Base-by-base conservation (phyloP, 2,329 filamentous ascomycete species). In the Exophiala sideris region DNA sequence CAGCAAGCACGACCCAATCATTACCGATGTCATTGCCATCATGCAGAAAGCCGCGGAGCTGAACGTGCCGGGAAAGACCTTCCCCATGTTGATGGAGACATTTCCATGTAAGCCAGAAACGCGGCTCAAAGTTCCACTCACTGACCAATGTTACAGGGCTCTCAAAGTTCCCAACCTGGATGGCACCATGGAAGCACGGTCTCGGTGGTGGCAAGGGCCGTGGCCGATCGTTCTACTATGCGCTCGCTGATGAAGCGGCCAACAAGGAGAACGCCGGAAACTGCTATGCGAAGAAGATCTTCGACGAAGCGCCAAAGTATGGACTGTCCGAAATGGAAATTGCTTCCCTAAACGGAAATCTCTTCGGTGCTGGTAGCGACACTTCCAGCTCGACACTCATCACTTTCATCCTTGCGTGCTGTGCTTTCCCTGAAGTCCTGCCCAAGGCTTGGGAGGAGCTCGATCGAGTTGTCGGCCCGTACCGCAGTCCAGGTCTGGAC, bases 11-110 rank as follows among this genome's bases (percentile, higher is more conserved):
- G 80, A 84, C 59, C 79, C 80, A 3, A 81, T 83, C 62, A 82
- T 83, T 62, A 83, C 79, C 2, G 80, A 83, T 62, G 81, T 83
- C 10, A 82, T 83, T 60, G 78, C 78, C 2, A 69, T 80, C 39
- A 83, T 83, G 80, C 80, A 83, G 58, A 69, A 77, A 14, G 79
- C 80, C 1, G 80, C 79, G 2, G 79, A 81, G 51, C 16, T 83
- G 18, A 79, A 79, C 59, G 77, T 79, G 35, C 77, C 77, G 0
- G 76, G 77, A 16, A 83, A 82, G 67, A 76, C 68, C 0, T 82
- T 80, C 60, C 80, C 78, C 20, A 81, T 77, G 77, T 66, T 83
- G 24, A 73, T 83, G 71, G 79, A 82, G 64, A 81, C 79, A 0
- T 81, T 81, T 50, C 77, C 77, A 1, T 33, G 54, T 57, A 40